Base-by-base conservation (phyloP, 257 asterid species). In the Gentiana macrophylla region DNA sequence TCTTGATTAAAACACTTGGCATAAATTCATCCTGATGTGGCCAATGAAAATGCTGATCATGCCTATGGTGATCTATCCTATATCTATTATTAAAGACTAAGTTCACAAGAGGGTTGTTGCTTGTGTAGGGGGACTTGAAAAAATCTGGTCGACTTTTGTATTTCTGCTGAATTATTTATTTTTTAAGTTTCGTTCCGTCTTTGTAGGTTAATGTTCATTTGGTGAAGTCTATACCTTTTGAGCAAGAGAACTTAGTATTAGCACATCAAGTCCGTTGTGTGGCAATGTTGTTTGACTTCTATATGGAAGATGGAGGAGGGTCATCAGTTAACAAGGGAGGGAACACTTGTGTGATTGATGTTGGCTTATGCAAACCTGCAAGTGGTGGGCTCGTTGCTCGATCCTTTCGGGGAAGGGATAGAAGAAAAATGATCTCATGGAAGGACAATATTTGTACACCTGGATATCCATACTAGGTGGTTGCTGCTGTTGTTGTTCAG, bases 381-480 rank as follows among this genome's bases (percentile, higher is more conserved):
- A 78, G 66, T 32, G 96, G 95, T 32, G 77, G 70, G 57, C 79
- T 84, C 45, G 79, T 75, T 52, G 69, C 77, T 55, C 82, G 96
- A 57, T 80, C 94, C 59, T 82, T 80, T 65, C 80, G 98, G 60
- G 98, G 98, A 46, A 77, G 96, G 76, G 96, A 86, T 70, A 82
- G 80, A 12, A 79, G 96, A 71, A 91, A 84, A 73, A 77, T 91
- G 96, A 83, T 91, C 59, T 91, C 96, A 1, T 91, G 98, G 96
- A 87, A 91, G 64, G 90, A 75, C 62, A 70, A 66, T 12, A 63
- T 38, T 37, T 84, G 89, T 69, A 71, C 82, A 38, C 73, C 91
- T 35, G 96, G 98, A 53, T 84, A 79, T 74, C 94, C 98, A 15
- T 83, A 63, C 65, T 90, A 74, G 81, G 64, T 33, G 44, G 2